Evolutionary conservation across 1,139 yeast species (phyloP), one percentile per base, ranked within the genome.

Genomic region (Taphrina wiesneri): DNA sequence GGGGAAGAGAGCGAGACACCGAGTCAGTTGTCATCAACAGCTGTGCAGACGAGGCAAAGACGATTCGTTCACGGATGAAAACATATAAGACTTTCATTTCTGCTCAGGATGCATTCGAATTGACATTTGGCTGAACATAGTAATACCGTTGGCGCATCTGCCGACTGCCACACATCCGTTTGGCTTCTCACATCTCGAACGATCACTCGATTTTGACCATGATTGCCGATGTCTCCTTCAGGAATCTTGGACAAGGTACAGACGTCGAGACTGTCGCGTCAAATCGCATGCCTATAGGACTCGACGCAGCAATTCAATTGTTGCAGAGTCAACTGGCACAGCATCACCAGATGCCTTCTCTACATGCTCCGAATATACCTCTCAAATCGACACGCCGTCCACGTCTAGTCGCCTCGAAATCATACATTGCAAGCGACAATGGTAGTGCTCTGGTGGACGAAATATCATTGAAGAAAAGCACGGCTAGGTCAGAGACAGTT

Each of bases 111-210:
- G 43, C 43, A 2, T 39, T 7, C 43, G 34, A n/a, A 11, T 19
- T 45, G 49, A 45, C 49, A 45, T 45, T 45, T 45, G 49, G 49
- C 49, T 45, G 49, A 45, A 45, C 25, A 23, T 23, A 45, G 28
- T 23, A 45, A 39, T n/a, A 39, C 43, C 19, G 1, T 9, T 13
- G 43, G 43, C 43, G 43, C 43, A n/a, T 39, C 43, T 39, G 43
- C 43, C 43, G 43, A n/a, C 43, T 39, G 43, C 43, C 43, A 39
- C 43, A 2, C 13, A 1, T 7, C n/a, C 19, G 7, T 39, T 39
- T 39, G 43, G 43, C 43, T 39, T 39, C 43, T 4, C 43, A 13
- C 19, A 39, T 39, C 43, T 2, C 19, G 5, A 15, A 39, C 17
- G 43, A 39, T n/a, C 15, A 39, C 15, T 39, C 43, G 43, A 39